phyloP scores from a whole-genome alignment of 441 rosid genomes.

The Croton laevigatus region DNA sequence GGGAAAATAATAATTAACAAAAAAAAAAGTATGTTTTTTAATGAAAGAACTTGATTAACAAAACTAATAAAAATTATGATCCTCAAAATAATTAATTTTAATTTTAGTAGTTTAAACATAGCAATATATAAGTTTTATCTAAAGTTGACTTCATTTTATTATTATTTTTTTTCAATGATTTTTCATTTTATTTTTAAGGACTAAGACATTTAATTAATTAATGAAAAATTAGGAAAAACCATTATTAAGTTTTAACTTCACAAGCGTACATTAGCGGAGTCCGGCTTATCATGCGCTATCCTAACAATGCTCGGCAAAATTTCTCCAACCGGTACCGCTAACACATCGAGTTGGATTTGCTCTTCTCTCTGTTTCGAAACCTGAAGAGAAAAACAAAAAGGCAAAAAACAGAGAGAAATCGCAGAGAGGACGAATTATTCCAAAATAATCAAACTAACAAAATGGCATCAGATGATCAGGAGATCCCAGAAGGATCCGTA shows the following conservation, averaged over 20 bases:
- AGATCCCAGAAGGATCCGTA: slow-evolving; percentile 62
- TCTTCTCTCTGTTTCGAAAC: neutral
- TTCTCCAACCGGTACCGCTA: neutral
- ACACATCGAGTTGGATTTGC: neutral
- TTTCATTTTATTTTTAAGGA: no score
- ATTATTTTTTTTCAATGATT: no score
- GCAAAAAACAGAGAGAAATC: neutral
- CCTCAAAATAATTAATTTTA: no score
- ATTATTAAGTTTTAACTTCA: neutral
- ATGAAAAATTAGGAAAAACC: neutral
- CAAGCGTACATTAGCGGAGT: neutral
- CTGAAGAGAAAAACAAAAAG: neutral
- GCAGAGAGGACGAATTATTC: neutral
- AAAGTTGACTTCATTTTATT: no score
- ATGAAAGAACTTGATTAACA: no score
- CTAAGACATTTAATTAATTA: neutral
- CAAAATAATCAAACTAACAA: neutral
- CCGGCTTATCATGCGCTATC: slow-evolving; percentile 2
- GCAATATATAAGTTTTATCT: no score
- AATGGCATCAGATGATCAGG: slow-evolving; percentile 43
- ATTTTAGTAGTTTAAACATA: no score
- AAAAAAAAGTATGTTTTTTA: no score
- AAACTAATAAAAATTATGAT: no score
- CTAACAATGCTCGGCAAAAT: neutral
- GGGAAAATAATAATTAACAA: no score